These are phyloP conservation scores for Odonthalia washingtoniensis DNA, from an alignment of 31 red algal genomes.

Conservation along the genomic window DNA sequence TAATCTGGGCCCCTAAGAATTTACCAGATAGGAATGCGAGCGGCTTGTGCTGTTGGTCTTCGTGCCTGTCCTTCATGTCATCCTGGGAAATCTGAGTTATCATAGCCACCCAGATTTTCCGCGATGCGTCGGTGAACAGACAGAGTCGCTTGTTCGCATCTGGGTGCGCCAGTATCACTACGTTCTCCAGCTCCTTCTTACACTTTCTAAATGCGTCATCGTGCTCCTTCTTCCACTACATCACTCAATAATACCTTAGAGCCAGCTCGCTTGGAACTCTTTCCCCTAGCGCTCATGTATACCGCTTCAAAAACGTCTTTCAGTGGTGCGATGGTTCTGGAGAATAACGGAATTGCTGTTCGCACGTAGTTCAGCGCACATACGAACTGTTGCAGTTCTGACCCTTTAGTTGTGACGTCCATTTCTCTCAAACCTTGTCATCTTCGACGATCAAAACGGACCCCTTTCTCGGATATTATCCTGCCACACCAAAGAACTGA, in stretches of 20 bases:
- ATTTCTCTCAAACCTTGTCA: background rate
- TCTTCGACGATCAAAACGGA: background rate
- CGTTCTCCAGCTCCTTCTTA: conserved; percentile 19
- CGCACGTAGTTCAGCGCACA: conserved; percentile 9
- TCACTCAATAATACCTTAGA: background rate
- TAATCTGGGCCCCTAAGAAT: background rate
- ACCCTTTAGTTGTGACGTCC: background rate
- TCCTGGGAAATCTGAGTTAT: background rate
- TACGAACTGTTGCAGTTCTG: conserved; percentile 37
- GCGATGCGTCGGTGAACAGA: conserved; percentile 27
- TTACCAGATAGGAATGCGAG: background rate
- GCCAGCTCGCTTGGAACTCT: conserved; percentile 14
- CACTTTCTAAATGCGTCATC: background rate
- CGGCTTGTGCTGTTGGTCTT: background rate
- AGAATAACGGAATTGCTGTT: conserved; percentile 37
- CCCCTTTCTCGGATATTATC: too few relatives aligned
- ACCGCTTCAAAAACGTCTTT: conserved; percentile 31
- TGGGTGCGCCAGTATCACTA: conserved; percentile 22
- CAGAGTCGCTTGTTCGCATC: conserved; percentile 12
- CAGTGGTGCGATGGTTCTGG: background rate
- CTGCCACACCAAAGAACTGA: background rate
- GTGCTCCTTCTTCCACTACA: background rate
- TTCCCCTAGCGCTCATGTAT: background rate
- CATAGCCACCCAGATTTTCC: background rate
- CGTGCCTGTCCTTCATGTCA: background rate